Conservation (phyloP, 2,329 filamentous ascomycete species). For the Neophaeococcomyces aloes region DNA sequence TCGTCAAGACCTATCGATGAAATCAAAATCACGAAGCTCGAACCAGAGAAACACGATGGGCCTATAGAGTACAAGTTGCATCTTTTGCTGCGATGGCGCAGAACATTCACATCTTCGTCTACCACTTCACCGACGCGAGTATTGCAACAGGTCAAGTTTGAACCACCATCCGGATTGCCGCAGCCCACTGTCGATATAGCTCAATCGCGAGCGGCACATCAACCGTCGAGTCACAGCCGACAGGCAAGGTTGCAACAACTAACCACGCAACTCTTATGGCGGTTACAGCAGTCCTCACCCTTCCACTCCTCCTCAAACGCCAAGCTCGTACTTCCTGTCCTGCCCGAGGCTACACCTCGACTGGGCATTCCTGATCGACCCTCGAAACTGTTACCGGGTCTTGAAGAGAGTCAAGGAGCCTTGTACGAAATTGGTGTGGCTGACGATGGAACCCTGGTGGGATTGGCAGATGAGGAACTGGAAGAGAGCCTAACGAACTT, state of each 20-base stretch:
- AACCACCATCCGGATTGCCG: conserved; percentile 21
- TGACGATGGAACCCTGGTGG: conserved; percentile 84
- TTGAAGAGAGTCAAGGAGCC: conserved; percentile 88
- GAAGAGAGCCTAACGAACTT: conserved; percentile 80
- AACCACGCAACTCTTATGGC: conserved; percentile 90
- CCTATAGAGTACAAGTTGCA: conserved; percentile 96
- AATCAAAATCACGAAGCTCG: conserved; percentile 59
- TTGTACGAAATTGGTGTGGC: conserved; percentile 94
- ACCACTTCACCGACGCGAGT: conserved; percentile 34
- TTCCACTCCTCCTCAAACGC: conserved; percentile 73
- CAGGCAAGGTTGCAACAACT: conserved; percentile 81
- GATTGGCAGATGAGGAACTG: conserved; percentile 81
- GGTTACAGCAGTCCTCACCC: conserved; percentile 85
- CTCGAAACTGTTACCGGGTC: conserved; percentile 53
- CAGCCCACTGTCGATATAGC: conserved; percentile 8
- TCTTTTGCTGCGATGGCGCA: conserved; percentile 66
- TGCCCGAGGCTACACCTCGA: conserved; percentile 55
- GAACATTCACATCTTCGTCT: conserved; percentile 61
- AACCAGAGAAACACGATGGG: conserved; percentile 85
- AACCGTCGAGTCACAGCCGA: conserved; percentile 55
- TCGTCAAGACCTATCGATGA: conserved; percentile 30
- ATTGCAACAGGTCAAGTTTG: conserved; percentile 24
- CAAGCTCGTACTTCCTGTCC: conserved; percentile 61
- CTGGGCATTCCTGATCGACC: conserved; percentile 47
- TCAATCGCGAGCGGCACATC: conserved; percentile 27